phyloP scores from a whole-genome alignment of 352 stramenopile species.

The Pseudoperonospora humuli region DNA sequence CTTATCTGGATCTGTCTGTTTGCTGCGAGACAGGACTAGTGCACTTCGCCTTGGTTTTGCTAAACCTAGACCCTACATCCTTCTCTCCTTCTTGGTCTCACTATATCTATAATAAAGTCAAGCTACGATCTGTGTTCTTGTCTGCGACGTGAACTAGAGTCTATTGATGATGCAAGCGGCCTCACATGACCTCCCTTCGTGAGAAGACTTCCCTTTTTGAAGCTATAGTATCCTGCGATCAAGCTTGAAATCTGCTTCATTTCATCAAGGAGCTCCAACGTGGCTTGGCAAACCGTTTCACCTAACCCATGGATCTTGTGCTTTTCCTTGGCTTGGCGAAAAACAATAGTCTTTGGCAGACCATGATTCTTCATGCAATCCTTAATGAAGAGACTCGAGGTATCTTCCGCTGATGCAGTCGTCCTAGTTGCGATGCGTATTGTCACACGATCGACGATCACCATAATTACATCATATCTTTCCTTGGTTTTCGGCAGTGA shows the following conservation, averaged over 20 bases:
- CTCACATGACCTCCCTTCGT: conserved; percentile 5
- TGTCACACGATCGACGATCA: conserved; percentile 7
- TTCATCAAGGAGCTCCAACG: neutral
- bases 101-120: too few relatives aligned
- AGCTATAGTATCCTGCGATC: neutral
- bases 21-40: too few relatives aligned
- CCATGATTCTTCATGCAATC: conserved; percentile 2
- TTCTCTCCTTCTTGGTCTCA: too few relatives aligned
- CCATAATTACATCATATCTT: conserved; percentile 5
- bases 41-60: too few relatives aligned
- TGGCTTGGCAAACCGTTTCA: neutral
- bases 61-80: too few relatives aligned
- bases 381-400: neutral
- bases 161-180: neutral
- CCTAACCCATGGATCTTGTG: conserved; percentile 5
- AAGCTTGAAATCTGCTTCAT: conserved; percentile 1
- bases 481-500: neutral
- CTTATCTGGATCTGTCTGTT: too few relatives aligned
- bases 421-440: conserved; percentile 5
- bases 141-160: too few relatives aligned
- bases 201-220: neutral
- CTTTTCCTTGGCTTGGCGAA: neutral
- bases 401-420: neutral
- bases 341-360: conserved; percentile 1
- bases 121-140: too few relatives aligned